Evolutionary conservation across 2,329 filamentous ascomycete genomes (phyloP).

Genomic region (Lomentospora prolificans): DNA sequence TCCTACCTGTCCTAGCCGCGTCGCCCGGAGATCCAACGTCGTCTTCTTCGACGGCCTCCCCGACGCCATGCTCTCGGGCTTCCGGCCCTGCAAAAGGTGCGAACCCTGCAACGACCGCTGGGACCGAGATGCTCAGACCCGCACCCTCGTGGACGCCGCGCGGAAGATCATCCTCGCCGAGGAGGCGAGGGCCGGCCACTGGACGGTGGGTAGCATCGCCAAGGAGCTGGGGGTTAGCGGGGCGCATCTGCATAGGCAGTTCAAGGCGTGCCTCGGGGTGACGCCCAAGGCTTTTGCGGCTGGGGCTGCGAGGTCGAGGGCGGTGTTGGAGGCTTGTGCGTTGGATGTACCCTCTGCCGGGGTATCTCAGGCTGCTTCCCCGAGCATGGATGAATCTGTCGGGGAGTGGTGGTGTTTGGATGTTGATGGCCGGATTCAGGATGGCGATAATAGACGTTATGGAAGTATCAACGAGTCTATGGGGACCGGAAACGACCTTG

Average conservation of each 20-base stretch:
- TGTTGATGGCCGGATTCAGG: too few species aligned
- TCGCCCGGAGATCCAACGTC: conserved; percentile 52
- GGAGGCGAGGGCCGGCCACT: background rate
- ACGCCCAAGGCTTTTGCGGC: background rate
- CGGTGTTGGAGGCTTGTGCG: too few species aligned
- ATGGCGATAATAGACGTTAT: too few species aligned
- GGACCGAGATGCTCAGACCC: background rate
- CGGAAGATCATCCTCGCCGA: background rate
- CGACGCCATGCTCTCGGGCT: conserved; percentile 38
- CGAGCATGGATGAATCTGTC: too few species aligned
- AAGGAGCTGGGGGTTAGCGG: background rate
- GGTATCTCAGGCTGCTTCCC: too few species aligned
- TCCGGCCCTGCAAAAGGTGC: conserved; percentile 49
- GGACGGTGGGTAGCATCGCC: background rate
- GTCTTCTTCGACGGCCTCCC: conserved; percentile 37
- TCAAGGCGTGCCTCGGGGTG: background rate
- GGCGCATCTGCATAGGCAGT: background rate
- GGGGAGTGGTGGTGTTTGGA: too few species aligned
- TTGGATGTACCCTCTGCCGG: too few species aligned
- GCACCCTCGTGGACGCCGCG: background rate
- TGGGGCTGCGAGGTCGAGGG: too few species aligned
- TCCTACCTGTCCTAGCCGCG: conserved; percentile 48
- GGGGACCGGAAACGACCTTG: too few species aligned
- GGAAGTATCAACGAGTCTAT: too few species aligned
- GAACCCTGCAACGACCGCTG: conserved; percentile 22